These are phyloP conservation scores for Allium sativum DNA, from an alignment of 106 monocot genomes.

Conservation along the genomic window DNA sequence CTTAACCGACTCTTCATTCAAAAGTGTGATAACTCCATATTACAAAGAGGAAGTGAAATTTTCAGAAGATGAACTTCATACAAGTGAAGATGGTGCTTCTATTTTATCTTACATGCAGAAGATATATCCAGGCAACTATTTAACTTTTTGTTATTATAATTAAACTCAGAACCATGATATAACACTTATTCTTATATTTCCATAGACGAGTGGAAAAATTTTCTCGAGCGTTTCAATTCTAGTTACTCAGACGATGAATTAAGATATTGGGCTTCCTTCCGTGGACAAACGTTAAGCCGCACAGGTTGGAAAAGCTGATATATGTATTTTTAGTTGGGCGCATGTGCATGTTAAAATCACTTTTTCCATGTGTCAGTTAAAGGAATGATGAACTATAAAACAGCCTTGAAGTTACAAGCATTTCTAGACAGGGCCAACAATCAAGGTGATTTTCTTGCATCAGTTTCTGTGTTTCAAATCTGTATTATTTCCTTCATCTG, in stretches of 20 bases:
- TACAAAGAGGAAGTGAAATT: slow-evolving; percentile 68
- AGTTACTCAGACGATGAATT: slow-evolving; percentile 30
- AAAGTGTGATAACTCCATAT: slow-evolving; percentile 61
- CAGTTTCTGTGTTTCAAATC: too few relatives aligned
- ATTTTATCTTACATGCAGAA: slow-evolving; percentile 69
- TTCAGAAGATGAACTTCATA: slow-evolving; percentile 63
- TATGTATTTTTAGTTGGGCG: not conserved
- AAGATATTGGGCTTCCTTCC: slow-evolving; percentile 69
- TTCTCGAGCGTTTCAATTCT: slow-evolving; percentile 35
- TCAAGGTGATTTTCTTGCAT: slow-evolving; percentile 20
- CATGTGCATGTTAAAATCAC: too few relatives aligned
- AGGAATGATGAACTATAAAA: slow-evolving; percentile 79
- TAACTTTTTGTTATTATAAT: too few relatives aligned
- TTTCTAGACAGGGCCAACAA: slow-evolving; percentile 44
- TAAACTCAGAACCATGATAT: too few relatives aligned
- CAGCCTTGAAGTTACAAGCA: slow-evolving; percentile 53
- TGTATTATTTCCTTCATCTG: not conserved
- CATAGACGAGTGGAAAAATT: slow-evolving; percentile 72
- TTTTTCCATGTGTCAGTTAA: slow-evolving; percentile 26
- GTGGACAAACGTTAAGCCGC: slow-evolving; percentile 67
- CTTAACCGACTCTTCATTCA: not conserved
- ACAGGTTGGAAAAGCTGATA: slow-evolving; percentile 28
- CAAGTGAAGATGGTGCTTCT: slow-evolving; percentile 50
- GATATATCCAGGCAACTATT: slow-evolving; percentile 53
- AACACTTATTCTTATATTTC: not conserved